Conservation (phyloP, 352 stramenopile genomes). For the Phytophthora foliorum region DNA sequence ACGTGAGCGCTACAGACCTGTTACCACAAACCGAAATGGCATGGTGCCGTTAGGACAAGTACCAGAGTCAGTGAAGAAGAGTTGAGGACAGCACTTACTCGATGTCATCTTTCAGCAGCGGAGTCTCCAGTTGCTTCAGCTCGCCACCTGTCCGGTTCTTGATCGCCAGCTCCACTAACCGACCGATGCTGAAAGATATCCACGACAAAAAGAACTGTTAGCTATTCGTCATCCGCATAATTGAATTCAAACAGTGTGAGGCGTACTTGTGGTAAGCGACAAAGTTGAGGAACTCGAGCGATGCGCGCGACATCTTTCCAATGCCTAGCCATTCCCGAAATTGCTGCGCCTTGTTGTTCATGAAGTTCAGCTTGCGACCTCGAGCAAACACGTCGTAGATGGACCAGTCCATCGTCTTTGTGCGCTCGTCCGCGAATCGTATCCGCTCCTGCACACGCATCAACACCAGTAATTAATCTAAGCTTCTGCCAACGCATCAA, state of each 20-base stretch:
- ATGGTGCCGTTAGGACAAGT: not conserved
- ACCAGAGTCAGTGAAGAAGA: not conserved
- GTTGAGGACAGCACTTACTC: conserved; percentile 44
- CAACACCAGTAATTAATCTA: conserved; percentile 12
- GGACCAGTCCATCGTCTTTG: conserved; percentile 83
- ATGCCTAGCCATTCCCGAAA: conserved; percentile 82
- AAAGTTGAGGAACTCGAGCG: conserved; percentile 90
- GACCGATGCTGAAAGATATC: conserved; percentile 64
- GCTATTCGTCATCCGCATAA: not conserved
- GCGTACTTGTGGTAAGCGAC: conserved; percentile 87
- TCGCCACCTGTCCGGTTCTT: conserved; percentile 69
- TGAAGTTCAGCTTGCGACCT: conserved; percentile 87
- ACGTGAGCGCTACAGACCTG: conserved; percentile 45
- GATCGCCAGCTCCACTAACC: conserved; percentile 85
- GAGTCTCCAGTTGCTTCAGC: conserved; percentile 59
- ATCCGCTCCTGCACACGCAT: conserved; percentile 70
- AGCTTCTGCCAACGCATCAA: not conserved
- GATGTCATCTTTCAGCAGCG: conserved; percentile 70
- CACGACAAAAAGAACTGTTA: not conserved
- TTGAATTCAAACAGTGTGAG: not conserved
- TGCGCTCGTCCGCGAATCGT: conserved; percentile 86
- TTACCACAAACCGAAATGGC: not conserved
- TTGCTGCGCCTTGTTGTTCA: conserved; percentile 71
- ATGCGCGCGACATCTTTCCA: conserved; percentile 72
- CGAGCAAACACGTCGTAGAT: conserved; percentile 86